Evolutionary conservation across 371 early-diverging fungal species (phyloP).

Genomic region (Mortierella polycephala): DNA sequence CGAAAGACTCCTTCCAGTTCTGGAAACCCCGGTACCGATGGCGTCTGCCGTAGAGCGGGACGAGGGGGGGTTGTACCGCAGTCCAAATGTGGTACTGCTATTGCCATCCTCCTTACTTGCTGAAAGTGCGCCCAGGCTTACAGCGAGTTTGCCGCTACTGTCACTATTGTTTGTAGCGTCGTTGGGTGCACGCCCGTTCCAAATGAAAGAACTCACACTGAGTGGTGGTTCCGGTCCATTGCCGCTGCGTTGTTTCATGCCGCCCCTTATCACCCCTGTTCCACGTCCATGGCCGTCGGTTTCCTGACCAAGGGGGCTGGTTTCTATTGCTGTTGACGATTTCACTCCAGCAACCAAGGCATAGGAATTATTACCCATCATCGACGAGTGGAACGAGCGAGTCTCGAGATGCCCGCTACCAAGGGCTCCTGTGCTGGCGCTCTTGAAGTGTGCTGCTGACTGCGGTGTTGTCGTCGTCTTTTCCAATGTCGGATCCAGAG

Average conservation of each 20-base stretch:
- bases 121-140: too few relatives aligned
- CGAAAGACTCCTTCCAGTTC: conserved; percentile 29
- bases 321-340: too few relatives aligned
- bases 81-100: conserved; percentile 5
- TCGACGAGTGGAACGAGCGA: neutral
- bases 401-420: conserved; percentile 7
- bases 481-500: neutral
- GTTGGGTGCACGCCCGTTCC: conserved; percentile 21
- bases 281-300: neutral
- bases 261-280: neutral
- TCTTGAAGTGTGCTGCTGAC: conserved; percentile 27
- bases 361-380: neutral
- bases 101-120: neutral
- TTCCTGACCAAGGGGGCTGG: neutral
- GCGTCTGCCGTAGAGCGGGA: conserved; percentile 24
- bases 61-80: conserved; percentile 12
- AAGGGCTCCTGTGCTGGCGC: conserved; percentile 31
- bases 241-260: neutral
- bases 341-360: too few relatives aligned
- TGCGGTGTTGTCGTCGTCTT: neutral
- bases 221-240: conserved; percentile 28
- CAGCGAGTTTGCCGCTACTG: neutral
- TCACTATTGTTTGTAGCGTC: neutral
- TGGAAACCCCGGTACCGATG: conserved; percentile 12
- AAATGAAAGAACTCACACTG: conserved; percentile 35